Evolutionary conservation across 371 early-diverging fungal species (phyloP), one percentile per base, ranked within the genome.

Genomic region (Mycotypha africana): DNA sequence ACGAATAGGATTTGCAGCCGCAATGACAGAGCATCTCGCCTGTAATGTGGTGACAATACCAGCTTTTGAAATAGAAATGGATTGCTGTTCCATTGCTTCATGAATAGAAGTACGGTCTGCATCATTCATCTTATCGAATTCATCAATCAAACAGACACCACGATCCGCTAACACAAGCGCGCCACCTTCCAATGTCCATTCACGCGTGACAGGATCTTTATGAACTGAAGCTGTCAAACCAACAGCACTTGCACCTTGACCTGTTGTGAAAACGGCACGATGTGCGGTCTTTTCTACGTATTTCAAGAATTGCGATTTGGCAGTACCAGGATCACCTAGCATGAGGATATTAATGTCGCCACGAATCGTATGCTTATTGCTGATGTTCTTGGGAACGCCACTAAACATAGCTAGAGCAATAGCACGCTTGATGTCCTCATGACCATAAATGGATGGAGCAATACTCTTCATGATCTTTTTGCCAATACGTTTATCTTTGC

Each of bases 1-100:
- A 48, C 93, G 81, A 43, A 94, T 87, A 31, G 99, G 99, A 72
- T 99, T 99, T 45, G 99, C 99, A 4, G 99, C 99, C 4, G 99
- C 98, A 45, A 99, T 79, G 30, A 99, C 86, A 1, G 95, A 80
- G 62, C 97, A 97, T 45, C 99, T 85, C 1, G 99, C 99, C 53
- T 96, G 92, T 19, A 99, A 75, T 1, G 94, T 86, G 1, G 98
- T 92, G 37, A 97, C 92, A 48, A 99, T 99, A 60, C 96, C 67
- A 21, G 99, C 99, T 66, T 99, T 99, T 41, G 95, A 92, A 30
- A 99, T 91, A 35, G 95, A 95, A 51, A 99, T 97, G 58, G 89
- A 85, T 67, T 99, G 99, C 66, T 99, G 99, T 71, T 99, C 99
- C 99, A 99, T 99, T n/a, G 97, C 99, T 75, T 99, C 99, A 82